These are phyloP conservation scores for Chamaecrista fasciculata DNA, from an alignment of 306 rosid genomes.

Conservation along the genomic window DNA sequence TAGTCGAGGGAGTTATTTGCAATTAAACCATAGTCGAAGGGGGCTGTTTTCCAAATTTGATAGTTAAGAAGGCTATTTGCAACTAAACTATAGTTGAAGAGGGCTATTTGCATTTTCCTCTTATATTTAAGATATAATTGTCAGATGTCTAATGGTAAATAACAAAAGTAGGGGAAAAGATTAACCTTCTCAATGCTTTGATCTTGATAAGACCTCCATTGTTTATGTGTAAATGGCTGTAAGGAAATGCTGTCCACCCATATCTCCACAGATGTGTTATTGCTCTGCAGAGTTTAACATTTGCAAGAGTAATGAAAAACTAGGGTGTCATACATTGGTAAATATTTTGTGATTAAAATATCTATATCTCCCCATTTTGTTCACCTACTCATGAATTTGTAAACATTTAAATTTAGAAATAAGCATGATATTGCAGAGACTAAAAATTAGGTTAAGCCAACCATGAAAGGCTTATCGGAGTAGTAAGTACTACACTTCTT, in stretches of 20 bases:
- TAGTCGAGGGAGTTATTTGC: no score
- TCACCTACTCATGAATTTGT: background rate
- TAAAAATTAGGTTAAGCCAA: no score
- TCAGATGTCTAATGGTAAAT: background rate
- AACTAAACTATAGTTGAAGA: no score
- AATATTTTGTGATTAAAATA: background rate
- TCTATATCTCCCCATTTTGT: background rate
- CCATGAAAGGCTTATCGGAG: no score
- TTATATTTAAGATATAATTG: background rate
- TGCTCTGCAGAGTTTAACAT: constrained; percentile 42
- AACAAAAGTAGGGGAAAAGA: background rate
- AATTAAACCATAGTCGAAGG: no score
- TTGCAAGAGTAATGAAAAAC: background rate
- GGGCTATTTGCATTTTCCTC: no score
- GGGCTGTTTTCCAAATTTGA: no score
- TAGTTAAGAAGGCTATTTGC: no score
- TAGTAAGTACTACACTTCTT: no score
- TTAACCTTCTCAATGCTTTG: constrained; percentile 47
- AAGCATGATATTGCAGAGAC: background rate
- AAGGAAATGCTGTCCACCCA: constrained; percentile 58
- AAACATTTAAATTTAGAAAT: background rate
- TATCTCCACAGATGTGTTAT: constrained; percentile 39
- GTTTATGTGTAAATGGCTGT: constrained; percentile 46
- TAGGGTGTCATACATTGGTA: no score
- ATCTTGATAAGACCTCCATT: constrained; percentile 54